Base-by-base conservation (phyloP, 495 filamentous ascomycete genomes). In the Trichoderma asperelloides region DNA sequence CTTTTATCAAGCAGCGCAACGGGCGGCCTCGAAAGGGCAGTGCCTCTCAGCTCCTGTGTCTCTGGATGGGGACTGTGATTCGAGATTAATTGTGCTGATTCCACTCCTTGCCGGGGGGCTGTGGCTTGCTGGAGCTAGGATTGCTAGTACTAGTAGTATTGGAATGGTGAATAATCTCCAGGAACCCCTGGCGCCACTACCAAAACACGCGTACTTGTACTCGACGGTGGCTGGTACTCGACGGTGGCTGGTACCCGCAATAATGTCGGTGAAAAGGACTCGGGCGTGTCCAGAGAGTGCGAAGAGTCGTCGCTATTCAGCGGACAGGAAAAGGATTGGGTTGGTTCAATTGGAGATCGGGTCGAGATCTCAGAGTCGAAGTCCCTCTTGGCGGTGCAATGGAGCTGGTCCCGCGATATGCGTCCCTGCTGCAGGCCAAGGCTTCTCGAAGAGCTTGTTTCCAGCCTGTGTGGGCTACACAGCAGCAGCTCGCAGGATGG, bases 371-470 rank as follows among this genome's bases (percentile, higher is more conserved):
- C 13, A 18, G 12, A 45, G 41, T 18, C 16, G 5, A 37, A 37
- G 33, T 37, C 5, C 5, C 33, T 47, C 16, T 47, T 12, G 43
- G 43, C 11, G 43, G 16, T 47, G 33, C 33, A 37, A 47, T 18
- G 43, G 43, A 15, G 43, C 16, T 12, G 43, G 2, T 7, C 43
- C 43, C 18, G 18, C 18, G 41, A 45, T 45, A 45, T 45, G 41
- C 41, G 18, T 16, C 6, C 45, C 18, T 8, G 9, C 45, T 49
- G 45, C 45, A 49, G 15, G 49, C 49, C 49, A 55, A 55, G 33
- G 55, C 55, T 60, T 60, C 55, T 60, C n/a, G 55, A 23, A 55
- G 43, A 55, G 49, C 49, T 55, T 25, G 8, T n/a, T 55, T 21
- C 21, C 47, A 18, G 30, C 30, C 2, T 2, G 30, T 33, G 33